Percentiles rank a stretch among this genome's conserved stretches.
phyloP scores from a whole-genome alignment of 129 eudicot species.

The Flaveria robusta region DNA sequence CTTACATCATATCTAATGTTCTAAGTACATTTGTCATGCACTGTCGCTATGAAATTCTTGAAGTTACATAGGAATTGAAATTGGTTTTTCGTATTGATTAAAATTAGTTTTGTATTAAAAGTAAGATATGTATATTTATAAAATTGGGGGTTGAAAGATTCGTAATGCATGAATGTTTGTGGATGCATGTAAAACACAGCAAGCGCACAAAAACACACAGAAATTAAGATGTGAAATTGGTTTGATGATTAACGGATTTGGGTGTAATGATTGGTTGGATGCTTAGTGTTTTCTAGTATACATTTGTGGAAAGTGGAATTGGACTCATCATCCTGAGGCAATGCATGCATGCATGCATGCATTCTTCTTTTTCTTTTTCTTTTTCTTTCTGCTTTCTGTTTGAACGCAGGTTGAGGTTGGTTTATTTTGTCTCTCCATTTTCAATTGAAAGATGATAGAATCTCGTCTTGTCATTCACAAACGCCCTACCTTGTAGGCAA shows the following conservation, averaged over 20 bases:
- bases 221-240: constrained; percentile 44
- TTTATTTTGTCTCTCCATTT: constrained; percentile 40
- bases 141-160: no score
- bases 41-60: no score
- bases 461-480: constrained; percentile 26
- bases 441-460: constrained; percentile 34
- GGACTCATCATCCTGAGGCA: constrained; percentile 28
- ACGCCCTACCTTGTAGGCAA: constrained; percentile 34
- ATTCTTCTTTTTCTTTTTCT: neutral
- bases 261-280: constrained; percentile 44
- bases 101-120: no score
- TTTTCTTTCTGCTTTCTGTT: neutral
- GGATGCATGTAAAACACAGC: constrained; percentile 16
- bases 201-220: constrained; percentile 37
- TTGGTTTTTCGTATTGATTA: no score
- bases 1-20: no score
- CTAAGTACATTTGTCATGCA: no score
- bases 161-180: constrained; percentile 28
- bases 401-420: constrained; percentile 34
- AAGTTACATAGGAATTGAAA: no score
- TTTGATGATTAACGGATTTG: constrained; percentile 45
- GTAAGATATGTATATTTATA: no score
- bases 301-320: constrained; percentile 37
- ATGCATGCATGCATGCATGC: constrained; percentile 17
- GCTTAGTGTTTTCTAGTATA: constrained; percentile 36